Evolutionary conservation across 1,284 basidiomycete species (phyloP).

Genomic region (Irpex lacteus): DNA sequence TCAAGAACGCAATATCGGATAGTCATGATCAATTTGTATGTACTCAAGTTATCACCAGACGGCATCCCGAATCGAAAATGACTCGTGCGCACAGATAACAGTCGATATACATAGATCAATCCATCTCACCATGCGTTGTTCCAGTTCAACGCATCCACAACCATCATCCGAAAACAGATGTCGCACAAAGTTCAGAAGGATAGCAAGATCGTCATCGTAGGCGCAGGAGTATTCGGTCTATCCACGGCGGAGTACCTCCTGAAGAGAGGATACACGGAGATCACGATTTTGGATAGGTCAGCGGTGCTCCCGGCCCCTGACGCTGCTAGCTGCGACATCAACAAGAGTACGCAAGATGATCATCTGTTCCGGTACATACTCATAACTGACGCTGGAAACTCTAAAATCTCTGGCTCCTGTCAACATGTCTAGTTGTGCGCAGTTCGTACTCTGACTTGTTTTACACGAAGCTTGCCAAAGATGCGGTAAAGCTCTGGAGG

Average conservation of each 20-base stretch:
- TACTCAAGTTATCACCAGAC: neutral
- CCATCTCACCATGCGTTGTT: neutral
- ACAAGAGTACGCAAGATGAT: conserved; percentile 61
- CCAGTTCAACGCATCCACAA: neutral
- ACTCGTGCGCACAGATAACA: neutral
- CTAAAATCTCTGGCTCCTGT: too few relatives aligned
- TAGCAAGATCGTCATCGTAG: conserved; percentile 66
- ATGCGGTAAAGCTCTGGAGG: conserved; percentile 75
- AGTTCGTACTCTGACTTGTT: conserved; percentile 67
- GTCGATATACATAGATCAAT: neutral
- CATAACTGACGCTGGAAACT: neutral
- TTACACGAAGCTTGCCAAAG: conserved; percentile 69
- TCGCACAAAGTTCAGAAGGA: neutral
- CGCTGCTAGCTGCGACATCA: conserved; percentile 82
- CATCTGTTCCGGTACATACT: neutral
- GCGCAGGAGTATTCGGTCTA: conserved; percentile 87
- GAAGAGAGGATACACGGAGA: conserved; percentile 57
- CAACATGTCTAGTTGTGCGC: conserved; percentile 52
- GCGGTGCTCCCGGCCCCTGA: conserved; percentile 67
- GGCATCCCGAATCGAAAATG: neutral
- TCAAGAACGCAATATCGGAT: neutral
- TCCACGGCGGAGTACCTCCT: conserved; percentile 81
- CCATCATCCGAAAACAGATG: neutral
- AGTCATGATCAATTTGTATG: neutral
- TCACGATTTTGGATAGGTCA: conserved; percentile 76